phyloP scores from a whole-genome alignment of 2,329 filamentous ascomycete genomes.

The Ceratocystis papillata region DNA sequence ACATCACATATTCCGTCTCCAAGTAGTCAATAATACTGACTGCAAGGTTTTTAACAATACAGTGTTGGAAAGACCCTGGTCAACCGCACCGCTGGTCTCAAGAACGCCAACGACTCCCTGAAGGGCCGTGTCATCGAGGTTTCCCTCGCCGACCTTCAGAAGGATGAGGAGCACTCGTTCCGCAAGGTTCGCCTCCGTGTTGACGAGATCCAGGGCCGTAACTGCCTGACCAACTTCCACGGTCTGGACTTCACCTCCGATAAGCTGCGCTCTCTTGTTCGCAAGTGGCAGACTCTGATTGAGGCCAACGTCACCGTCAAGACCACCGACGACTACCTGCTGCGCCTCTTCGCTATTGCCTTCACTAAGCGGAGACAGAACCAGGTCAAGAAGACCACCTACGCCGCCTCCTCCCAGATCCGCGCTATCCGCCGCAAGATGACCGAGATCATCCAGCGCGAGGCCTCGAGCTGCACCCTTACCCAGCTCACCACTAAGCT shows the following conservation, averaged over 20 bases:
- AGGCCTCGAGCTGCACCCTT: slow-evolving; percentile 88
- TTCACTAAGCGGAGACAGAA: slow-evolving; percentile 99
- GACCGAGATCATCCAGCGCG: slow-evolving; percentile 95
- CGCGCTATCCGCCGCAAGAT: slow-evolving; percentile 99
- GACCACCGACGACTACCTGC: slow-evolving; percentile 99
- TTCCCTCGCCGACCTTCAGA: slow-evolving; percentile 96
- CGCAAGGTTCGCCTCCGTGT: slow-evolving; percentile 98
- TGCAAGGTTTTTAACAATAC: slow-evolving; percentile 28
- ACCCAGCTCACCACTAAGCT: slow-evolving; percentile 96
- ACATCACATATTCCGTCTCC: background rate
- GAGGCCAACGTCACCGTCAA: slow-evolving; percentile 99
- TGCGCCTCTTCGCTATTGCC: slow-evolving; percentile 96
- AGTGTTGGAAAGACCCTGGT: slow-evolving; percentile 99
- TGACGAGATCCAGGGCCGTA: slow-evolving; percentile 99
- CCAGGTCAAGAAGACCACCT: slow-evolving; percentile 99
- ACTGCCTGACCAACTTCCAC: slow-evolving; percentile 99
- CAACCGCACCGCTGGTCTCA: slow-evolving; percentile 98
- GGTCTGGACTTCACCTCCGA: slow-evolving; percentile 99
- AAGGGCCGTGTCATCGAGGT: slow-evolving; percentile 99
- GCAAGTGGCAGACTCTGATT: slow-evolving; percentile 99
- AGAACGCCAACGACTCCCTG: slow-evolving; percentile 98
- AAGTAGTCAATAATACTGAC: slow-evolving; percentile 23
- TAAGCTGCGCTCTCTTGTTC: slow-evolving; percentile 97
- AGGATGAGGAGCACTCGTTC: slow-evolving; percentile 99
- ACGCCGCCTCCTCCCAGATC: slow-evolving; percentile 94